A percentile compares a stretch with the other conserved stretches of the same genome.
These are phyloP conservation scores for Mycena galopus DNA, from an alignment of 768 basidiomycete genomes.

Conservation along the genomic window DNA sequence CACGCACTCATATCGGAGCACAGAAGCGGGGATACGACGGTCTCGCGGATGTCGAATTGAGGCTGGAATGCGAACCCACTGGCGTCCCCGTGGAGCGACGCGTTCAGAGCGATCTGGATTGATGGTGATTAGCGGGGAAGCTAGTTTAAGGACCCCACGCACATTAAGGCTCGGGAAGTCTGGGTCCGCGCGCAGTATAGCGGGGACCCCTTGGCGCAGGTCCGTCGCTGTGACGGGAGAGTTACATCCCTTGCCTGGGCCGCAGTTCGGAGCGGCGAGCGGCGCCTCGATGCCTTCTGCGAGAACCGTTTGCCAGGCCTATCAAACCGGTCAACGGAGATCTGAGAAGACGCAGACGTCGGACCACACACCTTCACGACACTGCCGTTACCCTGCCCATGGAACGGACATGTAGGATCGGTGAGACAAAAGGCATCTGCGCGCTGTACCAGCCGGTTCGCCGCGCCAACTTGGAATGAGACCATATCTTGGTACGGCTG, in stretches of 20 bases:
- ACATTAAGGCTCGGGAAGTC: conserved; percentile 21
- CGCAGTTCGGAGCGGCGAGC: conserved; percentile 26
- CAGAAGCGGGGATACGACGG: conserved; percentile 13
- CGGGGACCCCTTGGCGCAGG: conserved; percentile 3
- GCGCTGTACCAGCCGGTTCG: conserved; percentile 33
- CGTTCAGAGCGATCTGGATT: conserved; percentile 21
- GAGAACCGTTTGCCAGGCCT: conserved; percentile 30
- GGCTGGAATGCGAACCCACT: conserved; percentile 26
- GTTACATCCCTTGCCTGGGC: conserved; percentile 21
- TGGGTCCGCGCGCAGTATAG: conserved; percentile 1
- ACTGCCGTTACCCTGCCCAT: conserved; percentile 36
- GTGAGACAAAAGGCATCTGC: conserved; percentile 36
- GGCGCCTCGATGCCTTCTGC: conserved; percentile 9
- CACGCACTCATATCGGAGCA: conserved; percentile 28
- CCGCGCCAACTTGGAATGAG: conserved; percentile 26
- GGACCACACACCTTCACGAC: conserved; percentile 55
- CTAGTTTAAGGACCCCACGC: too few species aligned
- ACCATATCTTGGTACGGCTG: conserved; percentile 28
- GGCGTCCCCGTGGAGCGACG: conserved; percentile 27
- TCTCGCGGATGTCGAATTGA: conserved; percentile 11
- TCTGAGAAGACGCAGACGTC: neutral
- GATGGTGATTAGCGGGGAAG: too few species aligned
- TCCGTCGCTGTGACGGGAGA: conserved; percentile 25
- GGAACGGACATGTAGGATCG: conserved; percentile 36
- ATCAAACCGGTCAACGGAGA: neutral